Evolutionary conservation across 75 land plant species (phyloP).

Genomic region (Picea sitchensis): DNA sequence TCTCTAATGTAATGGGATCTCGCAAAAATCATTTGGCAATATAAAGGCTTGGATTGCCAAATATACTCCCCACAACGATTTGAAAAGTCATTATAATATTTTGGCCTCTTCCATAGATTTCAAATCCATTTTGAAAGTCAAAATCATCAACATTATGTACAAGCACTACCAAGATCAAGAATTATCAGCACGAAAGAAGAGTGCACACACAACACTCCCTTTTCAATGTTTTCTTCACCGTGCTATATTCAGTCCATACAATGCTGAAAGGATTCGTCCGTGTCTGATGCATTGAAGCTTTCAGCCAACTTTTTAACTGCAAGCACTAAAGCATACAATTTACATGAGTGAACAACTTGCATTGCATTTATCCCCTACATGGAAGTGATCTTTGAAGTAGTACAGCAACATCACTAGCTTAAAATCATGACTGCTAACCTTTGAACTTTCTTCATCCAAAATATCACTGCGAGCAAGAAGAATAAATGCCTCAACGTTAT

Average conservation of each 20-base stretch:
- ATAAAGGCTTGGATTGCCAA: neutral
- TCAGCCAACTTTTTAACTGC: neutral
- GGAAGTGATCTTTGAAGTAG: neutral
- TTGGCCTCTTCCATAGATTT: neutral
- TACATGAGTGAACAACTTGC: neutral
- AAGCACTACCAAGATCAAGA: neutral
- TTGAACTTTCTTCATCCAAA: neutral
- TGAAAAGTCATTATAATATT: neutral
- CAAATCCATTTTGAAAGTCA: neutral
- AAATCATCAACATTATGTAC: constrained; percentile 6
- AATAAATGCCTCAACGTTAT: neutral
- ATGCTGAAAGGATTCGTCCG: neutral
- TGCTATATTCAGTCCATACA: constrained; percentile 3
- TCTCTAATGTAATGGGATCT: neutral
- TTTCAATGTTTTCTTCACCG: neutral
- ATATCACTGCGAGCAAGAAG: neutral
- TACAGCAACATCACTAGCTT: neutral
- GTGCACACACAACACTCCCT: neutral
- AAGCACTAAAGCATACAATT: neutral
- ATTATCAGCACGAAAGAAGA: neutral
- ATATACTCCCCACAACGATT: neutral
- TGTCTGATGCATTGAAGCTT: neutral
- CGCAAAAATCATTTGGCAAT: neutral
- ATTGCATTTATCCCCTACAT: neutral
- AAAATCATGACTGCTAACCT: neutral